A percentile compares a stretch with the other conserved stretches of the same genome.
phyloP scores from a whole-genome alignment of 2,329 filamentous ascomycete species.

The Domatiomyces globalis region DNA sequence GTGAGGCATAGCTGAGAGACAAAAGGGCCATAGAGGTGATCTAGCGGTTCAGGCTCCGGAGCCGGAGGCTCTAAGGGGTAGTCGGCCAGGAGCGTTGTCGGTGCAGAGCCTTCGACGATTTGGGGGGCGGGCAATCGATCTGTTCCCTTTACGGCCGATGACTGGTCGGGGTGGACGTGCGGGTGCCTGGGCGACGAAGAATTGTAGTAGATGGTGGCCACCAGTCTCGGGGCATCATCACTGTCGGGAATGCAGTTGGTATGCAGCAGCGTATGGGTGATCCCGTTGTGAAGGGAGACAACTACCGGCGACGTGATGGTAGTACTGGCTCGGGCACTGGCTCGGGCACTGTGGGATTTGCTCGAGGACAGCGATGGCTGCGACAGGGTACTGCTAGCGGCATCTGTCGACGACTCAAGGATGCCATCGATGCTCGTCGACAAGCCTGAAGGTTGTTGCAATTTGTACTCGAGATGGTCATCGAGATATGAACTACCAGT shows the following conservation, averaged over 20 bases:
- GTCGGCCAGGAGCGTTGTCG: conserved; percentile 37
- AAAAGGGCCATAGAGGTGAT: conserved; percentile 41
- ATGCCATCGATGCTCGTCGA: conserved; percentile 19
- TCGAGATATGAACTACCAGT: conserved; percentile 30
- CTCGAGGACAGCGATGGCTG: conserved; percentile 12
- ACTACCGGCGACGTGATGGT: conserved; percentile 10
- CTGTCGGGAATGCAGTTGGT: conserved; percentile 27
- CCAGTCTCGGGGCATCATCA: conserved; percentile 29
- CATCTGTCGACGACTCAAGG: conserved; percentile 12
- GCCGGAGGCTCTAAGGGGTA: conserved; percentile 42
- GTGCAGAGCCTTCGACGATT: conserved; percentile 34
- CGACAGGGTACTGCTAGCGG: conserved; percentile 10
- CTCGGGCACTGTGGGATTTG: conserved; percentile 12
- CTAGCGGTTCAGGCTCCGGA: conserved; percentile 39
- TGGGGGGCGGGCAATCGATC: conserved; percentile 27
- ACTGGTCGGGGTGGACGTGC: conserved; percentile 35
- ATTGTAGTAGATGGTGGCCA: conserved; percentile 38
- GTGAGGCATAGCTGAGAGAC: conserved; percentile 42
- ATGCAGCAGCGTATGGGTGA: conserved; percentile 34
- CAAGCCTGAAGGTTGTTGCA: conserved; percentile 9
- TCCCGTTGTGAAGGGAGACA: conserved; percentile 31
- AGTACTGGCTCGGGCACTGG: conserved; percentile 1
- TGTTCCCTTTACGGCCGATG: conserved; percentile 23
- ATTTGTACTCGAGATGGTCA: conserved; percentile 35
- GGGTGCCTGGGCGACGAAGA: conserved; percentile 29